phyloP scores from a whole-genome alignment of 2,329 filamentous ascomycete species.

The Magnaporthales sp. region DNA sequence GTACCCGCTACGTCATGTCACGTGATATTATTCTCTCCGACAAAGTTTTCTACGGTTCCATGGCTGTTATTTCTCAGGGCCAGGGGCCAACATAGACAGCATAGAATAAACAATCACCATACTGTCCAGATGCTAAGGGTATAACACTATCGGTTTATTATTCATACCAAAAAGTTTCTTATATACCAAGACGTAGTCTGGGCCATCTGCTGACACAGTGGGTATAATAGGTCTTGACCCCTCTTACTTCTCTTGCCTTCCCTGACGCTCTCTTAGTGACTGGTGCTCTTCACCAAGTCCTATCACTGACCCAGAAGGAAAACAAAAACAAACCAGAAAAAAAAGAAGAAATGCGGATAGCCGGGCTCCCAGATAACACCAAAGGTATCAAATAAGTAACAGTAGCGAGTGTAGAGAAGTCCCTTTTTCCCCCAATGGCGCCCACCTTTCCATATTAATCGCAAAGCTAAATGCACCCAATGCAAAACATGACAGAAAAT shows the following conservation, averaged over 20 bases:
- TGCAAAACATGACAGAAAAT: neutral
- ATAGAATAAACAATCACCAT: neutral
- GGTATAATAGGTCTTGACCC: neutral
- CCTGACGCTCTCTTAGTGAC: neutral
- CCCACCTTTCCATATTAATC: neutral
- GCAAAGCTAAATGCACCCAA: neutral
- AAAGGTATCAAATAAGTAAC: neutral
- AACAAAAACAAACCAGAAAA: neutral
- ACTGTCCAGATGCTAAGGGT: too few species aligned
- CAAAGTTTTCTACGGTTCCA: neutral
- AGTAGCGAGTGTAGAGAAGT: constrained; percentile 1
- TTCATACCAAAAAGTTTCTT: neutral
- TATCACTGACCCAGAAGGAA: neutral
- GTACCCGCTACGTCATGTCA: neutral
- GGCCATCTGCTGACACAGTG: neutral
- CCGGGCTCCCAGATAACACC: neutral
- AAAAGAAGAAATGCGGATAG: neutral
- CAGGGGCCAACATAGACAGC: too few species aligned
- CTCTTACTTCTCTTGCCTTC: neutral
- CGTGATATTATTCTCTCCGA: neutral
- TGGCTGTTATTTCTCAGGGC: neutral
- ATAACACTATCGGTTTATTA: neutral
- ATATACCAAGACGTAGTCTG: neutral
- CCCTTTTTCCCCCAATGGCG: neutral
- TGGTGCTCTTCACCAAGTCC: neutral